A percentile compares a stretch with the other conserved stretches of the same genome.
Conservation (phyloP, 2,329 filamentous ascomycete genomes). For the Diaporthe batatas region DNA sequence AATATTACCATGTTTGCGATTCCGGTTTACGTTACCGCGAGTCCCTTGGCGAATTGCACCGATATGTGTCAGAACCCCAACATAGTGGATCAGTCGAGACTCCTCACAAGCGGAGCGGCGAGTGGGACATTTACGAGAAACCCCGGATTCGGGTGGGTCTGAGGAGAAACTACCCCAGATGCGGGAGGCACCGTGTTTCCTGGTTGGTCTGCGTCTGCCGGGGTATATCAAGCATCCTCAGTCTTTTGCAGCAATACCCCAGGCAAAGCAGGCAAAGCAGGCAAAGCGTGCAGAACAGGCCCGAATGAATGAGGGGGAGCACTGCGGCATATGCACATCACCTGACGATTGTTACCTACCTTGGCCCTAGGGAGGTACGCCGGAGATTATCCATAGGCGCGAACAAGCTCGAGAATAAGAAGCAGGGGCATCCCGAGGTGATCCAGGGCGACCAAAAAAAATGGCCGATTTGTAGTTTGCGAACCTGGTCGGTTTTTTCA, state of each 20-base stretch:
- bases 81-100: conserved; percentile 12
- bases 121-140: conserved; percentile 9
- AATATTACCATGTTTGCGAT: conserved; percentile 12
- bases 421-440: not conserved
- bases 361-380: not conserved
- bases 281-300: conserved; percentile 31
- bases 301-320: conserved; percentile 28
- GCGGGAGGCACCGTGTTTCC: not conserved
- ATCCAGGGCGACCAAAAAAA: not conserved
- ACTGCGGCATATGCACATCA: conserved; percentile 20
- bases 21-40: conserved; percentile 27
- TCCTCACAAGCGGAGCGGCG: conserved; percentile 18
- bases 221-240: not conserved
- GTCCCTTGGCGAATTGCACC: not conserved
- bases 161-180: conserved; percentile 26
- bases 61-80: conserved; percentile 30
- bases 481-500: not conserved
- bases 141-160: conserved; percentile 26
- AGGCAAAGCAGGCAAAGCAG: conserved; percentile 5
- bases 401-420: not conserved
- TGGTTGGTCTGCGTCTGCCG: conserved; percentile 20
- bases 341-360: conserved; percentile 5
- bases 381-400: conserved; percentile 8
- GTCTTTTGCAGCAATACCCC: conserved; percentile 6
- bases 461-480: not conserved